Evolutionary conservation across 1,284 basidiomycete species (phyloP).

Genomic region (Pisolithus thermaeus): DNA sequence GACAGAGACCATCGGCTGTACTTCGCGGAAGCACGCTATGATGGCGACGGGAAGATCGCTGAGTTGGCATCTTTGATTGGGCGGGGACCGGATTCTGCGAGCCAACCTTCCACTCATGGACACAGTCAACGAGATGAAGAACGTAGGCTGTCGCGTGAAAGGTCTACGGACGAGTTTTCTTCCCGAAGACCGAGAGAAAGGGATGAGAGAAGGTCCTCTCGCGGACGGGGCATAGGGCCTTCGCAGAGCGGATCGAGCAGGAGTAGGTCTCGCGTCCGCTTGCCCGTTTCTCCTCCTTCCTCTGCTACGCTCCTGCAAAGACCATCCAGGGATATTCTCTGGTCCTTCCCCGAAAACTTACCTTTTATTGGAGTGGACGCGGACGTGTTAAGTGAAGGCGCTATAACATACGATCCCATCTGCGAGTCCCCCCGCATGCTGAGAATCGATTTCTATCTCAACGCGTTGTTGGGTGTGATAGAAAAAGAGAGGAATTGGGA

Average conservation of each 20-base stretch:
- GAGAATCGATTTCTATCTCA: constrained; percentile 77
- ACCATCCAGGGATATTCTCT: constrained; percentile 40
- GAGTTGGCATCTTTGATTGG: constrained; percentile 53
- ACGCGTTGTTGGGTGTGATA: constrained; percentile 63
- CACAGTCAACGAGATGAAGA: constrained; percentile 19
- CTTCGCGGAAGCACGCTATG: constrained; percentile 47
- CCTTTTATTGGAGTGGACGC: constrained; percentile 62
- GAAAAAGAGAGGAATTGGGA: constrained; percentile 88
- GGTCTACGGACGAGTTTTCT: constrained; percentile 34
- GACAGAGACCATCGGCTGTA: constrained; percentile 90
- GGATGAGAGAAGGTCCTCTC: constrained; percentile 49
- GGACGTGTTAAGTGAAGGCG: constrained; percentile 67
- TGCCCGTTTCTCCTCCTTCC: constrained; percentile 26
- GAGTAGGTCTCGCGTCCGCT: constrained; percentile 61
- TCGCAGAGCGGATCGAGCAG: constrained; percentile 52
- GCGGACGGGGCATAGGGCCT: constrained; percentile 46
- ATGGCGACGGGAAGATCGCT: constrained; percentile 47
- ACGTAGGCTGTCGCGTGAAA: constrained; percentile 18
- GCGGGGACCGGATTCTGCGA: constrained; percentile 30
- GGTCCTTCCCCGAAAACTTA: constrained; percentile 74
- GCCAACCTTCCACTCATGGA: constrained; percentile 5
- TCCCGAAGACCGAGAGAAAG: constrained; percentile 46
- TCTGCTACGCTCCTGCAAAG: constrained; percentile 33
- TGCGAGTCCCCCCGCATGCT: constrained; percentile 51
- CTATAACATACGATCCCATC: constrained; percentile 72